Percentiles rank a stretch among this genome's conserved stretches.
Evolutionary conservation across 352 stramenopile species (phyloP).

Genomic region (Globisporangium spiculum): DNA sequence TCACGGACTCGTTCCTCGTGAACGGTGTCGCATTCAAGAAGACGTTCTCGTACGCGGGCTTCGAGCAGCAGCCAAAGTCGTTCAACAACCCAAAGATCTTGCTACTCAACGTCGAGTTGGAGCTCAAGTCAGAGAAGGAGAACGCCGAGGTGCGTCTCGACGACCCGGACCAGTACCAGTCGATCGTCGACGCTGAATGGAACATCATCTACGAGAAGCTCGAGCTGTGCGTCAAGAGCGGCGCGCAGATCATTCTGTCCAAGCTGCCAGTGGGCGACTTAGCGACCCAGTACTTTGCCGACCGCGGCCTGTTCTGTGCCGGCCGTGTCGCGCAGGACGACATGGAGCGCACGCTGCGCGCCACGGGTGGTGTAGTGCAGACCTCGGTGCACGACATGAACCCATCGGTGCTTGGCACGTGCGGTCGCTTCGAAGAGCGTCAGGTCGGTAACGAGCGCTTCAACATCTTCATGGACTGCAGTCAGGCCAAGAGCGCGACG

Average conservation of each 20-base stretch:
- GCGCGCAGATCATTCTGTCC: slow-evolving; percentile 98
- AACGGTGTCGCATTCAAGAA: slow-evolving; percentile 99
- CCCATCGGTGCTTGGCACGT: slow-evolving; percentile 91
- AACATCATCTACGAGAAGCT: slow-evolving; percentile 99
- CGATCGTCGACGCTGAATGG: slow-evolving; percentile 99
- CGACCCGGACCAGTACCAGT: slow-evolving; percentile 98
- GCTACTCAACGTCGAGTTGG: slow-evolving; percentile 98
- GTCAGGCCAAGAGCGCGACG: slow-evolving; percentile 92
- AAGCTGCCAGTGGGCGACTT: slow-evolving; percentile 96
- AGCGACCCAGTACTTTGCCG: slow-evolving; percentile 99
- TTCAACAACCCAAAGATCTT: slow-evolving; percentile 97
- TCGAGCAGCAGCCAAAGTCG: slow-evolving; percentile 99
- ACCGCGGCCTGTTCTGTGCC: slow-evolving; percentile 97
- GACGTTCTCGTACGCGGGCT: slow-evolving; percentile 99
- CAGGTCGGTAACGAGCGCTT: slow-evolving; percentile 97
- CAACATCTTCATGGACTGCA: slow-evolving; percentile 98
- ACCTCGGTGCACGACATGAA: slow-evolving; percentile 93
- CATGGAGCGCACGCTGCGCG: slow-evolving; percentile 95
- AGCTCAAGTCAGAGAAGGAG: slow-evolving; percentile 99
- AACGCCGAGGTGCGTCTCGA: slow-evolving; percentile 98
- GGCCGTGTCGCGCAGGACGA: slow-evolving; percentile 96
- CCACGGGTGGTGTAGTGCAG: slow-evolving; percentile 94
- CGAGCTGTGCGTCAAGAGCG: slow-evolving; percentile 86
- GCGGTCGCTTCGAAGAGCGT: slow-evolving; percentile 96
- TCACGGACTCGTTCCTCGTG: slow-evolving; percentile 97